Evolutionary conservation across 75 land plant genomes (phyloP), one percentile per base, ranked within the genome.

Genomic region (Cryptomeria japonica): DNA sequence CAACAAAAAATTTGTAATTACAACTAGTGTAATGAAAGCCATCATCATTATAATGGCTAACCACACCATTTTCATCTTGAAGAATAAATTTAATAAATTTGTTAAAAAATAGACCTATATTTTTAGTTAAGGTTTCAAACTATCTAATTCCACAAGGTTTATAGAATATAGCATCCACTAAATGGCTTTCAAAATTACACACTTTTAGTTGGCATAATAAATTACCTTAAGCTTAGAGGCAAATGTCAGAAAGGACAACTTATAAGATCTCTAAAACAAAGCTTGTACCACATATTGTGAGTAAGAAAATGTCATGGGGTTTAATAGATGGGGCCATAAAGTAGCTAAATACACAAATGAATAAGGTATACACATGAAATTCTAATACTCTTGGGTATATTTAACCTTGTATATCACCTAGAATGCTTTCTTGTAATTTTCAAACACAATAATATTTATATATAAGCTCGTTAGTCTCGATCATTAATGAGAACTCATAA

Each of bases 281-380:
- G 28, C 95, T 93, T 37, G 84, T n/a, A 82, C 89, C 94, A 55
- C 93, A 91, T 85, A 93, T 93, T 86, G 93, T 94, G 88, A 93
- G 49, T 46, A 94, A 88, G 18, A 93, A 92, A 68, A 88, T 55
- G 88, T 91, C 90, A 80, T 94, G 88, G 3, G 91, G 91, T 78
- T 90, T 91, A 32, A 93, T 88, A 15, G 90, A 80, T 3, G 95
- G 95, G 49, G 92, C 36, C 95, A 55, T 94, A 94, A 47, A 90
- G 51, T 38, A 92, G 61, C 97, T 95, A 94, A 28, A 94, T 80
- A 91, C 88, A 72, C 95, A 94, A 75, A 92, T 94, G 56, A 92
- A 88, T 28, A 93, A 87, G 2, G 93, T 92, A n/a, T 89, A 90
- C 49, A 96, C 94, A 96, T 0, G 96, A 93, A 34, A 92, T 39